These are phyloP conservation scores for Leucocoprinus leucothites DNA, from an alignment of 768 basidiomycete genomes.

Conservation along the genomic window DNA sequence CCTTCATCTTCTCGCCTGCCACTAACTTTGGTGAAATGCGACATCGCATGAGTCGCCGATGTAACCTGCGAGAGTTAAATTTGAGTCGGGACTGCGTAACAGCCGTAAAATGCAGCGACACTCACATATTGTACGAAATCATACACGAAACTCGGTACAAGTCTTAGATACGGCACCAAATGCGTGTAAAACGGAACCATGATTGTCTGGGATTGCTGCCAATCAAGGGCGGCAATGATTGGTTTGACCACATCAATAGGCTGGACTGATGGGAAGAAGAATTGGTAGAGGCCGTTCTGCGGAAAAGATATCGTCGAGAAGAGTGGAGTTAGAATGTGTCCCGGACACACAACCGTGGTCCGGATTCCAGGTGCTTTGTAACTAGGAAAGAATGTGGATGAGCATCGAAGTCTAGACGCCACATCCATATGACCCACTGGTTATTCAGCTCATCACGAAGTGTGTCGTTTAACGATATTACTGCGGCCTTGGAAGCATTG, in stretches of 20 bases:
- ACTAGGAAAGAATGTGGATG: conserved; percentile 29
- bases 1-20: conserved; percentile 58
- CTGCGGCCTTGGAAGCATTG: conserved; percentile 89
- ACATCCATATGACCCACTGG: conserved; percentile 34
- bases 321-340: conserved; percentile 74
- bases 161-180: conserved; percentile 49
- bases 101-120: conserved; percentile 4
- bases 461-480: conserved; percentile 76
- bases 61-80: conserved; percentile 42
- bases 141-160: conserved; percentile 68
- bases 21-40: conserved; percentile 61
- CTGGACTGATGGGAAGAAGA: conserved; percentile 73
- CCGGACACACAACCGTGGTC: conserved; percentile 84
- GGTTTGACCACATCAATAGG: conserved; percentile 77
- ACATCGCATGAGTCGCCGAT: conserved; percentile 70
- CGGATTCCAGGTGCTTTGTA: conserved; percentile 74
- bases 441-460: conserved; percentile 87
- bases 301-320: conserved; percentile 64
- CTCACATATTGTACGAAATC: conserved; percentile 78
- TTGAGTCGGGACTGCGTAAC: conserved; percentile 2
- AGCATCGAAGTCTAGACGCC: neutral
- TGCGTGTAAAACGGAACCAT: conserved; percentile 72
- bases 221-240: conserved; percentile 80
- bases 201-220: conserved; percentile 70
- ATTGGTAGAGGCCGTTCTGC: conserved; percentile 48